A percentile compares a stretch with the other conserved stretches of the same genome.
Evolutionary conservation across 192 early-diverging fungal species (phyloP).

Genomic region (Umbelopsis isabellina): DNA sequence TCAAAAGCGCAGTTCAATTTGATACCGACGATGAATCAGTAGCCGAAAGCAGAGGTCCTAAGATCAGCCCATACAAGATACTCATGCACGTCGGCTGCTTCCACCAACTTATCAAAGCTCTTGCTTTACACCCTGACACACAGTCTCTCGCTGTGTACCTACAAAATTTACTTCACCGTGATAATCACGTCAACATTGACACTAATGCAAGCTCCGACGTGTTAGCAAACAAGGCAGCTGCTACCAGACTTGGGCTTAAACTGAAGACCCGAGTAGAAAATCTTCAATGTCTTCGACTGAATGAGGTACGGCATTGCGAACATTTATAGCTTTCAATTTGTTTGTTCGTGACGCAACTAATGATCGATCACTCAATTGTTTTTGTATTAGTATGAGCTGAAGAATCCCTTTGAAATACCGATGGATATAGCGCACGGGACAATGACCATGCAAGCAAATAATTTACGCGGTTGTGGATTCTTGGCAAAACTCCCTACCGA

Average conservation of each 20-base stretch:
- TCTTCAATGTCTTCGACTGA: slow-evolving; percentile 4
- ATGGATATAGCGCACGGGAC: background rate
- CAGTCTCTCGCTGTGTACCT: background rate
- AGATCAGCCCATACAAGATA: slow-evolving; percentile 13
- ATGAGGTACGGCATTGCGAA: background rate
- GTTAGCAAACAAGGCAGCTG: background rate
- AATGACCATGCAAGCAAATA: background rate
- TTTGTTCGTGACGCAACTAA: background rate
- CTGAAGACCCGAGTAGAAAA: background rate
- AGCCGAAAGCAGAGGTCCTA: background rate
- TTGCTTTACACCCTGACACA: background rate
- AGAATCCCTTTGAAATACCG: background rate
- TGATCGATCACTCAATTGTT: background rate
- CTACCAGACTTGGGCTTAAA: slow-evolving; percentile 2
- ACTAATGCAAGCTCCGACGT: background rate
- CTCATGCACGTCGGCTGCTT: slow-evolving; percentile 4
- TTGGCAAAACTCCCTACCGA: background rate
- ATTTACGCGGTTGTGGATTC: background rate
- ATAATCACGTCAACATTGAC: background rate
- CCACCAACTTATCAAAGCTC: slow-evolving; percentile 1
- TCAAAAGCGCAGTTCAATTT: slow-evolving; percentile 1
- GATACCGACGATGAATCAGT: background rate
- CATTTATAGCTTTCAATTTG: background rate
- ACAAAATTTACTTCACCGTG: background rate
- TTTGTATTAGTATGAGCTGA: background rate